Percentiles rank a stretch among this genome's conserved stretches.
Conservation (phyloP, 208 protist species). For the Leishmania mexicana region DNA sequence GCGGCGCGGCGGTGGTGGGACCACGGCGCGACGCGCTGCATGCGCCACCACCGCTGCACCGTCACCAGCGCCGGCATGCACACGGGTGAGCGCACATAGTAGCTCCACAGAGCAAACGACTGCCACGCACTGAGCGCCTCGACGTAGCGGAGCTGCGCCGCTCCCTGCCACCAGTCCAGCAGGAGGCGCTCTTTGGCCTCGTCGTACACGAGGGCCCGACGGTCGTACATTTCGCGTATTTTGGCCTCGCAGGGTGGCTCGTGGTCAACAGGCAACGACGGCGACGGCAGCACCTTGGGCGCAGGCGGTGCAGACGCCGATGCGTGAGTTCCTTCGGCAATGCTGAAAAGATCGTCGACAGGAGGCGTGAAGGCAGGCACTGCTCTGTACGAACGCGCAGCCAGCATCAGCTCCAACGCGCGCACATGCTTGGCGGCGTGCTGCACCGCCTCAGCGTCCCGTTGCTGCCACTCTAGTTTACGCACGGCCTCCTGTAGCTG, state of each 20-base stretch:
- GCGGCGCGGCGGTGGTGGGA: conserved; percentile 5
- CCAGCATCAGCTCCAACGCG: conserved; percentile 18
- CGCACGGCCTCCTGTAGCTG: conserved; percentile 2
- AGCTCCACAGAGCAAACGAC: conserved; percentile 9
- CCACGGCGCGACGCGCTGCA: conserved; percentile 33
- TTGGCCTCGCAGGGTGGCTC: conserved; percentile 23
- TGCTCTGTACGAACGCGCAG: conserved; percentile 11
- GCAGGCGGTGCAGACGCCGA: not conserved
- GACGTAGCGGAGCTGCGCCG: conserved; percentile 7
- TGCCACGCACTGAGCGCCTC: conserved; percentile 31
- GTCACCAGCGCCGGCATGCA: conserved; percentile 48
- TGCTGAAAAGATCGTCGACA: conserved; percentile 14
- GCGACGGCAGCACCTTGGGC: not conserved
- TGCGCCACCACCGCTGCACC: conserved; percentile 80
- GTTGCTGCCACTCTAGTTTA: not conserved
- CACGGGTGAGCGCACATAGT: conserved; percentile 38
- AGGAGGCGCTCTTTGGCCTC: conserved; percentile 28
- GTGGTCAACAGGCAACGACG: not conserved
- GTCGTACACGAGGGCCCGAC: conserved; percentile 15
- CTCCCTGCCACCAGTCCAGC: conserved; percentile 18
- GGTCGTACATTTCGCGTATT: conserved; percentile 21
- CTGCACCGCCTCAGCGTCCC: not conserved
- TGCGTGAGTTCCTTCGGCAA: conserved; percentile 1
- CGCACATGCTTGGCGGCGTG: conserved; percentile 18
- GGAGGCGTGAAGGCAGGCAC: conserved; percentile 4